phyloP scores from a whole-genome alignment of 164 flowering plant genomes.

The Akebia trifoliata region DNA sequence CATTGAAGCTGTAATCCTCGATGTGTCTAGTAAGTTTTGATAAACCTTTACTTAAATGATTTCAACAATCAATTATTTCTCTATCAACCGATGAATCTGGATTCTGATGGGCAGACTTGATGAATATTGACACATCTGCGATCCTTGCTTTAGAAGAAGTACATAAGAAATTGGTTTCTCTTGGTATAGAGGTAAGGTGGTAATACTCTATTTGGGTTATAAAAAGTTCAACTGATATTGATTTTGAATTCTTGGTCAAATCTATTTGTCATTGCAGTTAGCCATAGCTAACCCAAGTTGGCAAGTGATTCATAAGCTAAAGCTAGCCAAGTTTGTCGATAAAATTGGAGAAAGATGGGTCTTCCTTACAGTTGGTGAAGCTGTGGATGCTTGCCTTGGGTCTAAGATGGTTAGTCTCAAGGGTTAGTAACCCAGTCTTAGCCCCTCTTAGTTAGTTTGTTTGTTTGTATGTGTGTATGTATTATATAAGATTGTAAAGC shows the following conservation, averaged over 20 bases:
- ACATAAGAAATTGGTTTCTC: conserved; percentile 34
- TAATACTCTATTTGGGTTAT: no score
- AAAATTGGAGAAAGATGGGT: conserved; percentile 44
- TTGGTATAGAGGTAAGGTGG: conserved; percentile 39
- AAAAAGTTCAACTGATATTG: no score
- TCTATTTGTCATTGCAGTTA: conserved; percentile 39
- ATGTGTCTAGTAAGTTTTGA: conserved; percentile 53
- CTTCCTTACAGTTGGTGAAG: conserved; percentile 58
- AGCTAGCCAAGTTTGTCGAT: conserved; percentile 49
- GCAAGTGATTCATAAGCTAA: conserved; percentile 73
- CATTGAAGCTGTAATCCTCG: conserved; percentile 43
- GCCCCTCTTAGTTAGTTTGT: no score
- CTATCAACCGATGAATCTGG: neutral
- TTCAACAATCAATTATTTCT: neutral
- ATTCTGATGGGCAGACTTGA: conserved; percentile 37
- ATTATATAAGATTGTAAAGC: neutral
- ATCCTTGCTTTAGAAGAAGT: conserved; percentile 57
- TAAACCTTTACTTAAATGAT: neutral
- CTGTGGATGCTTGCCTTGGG: conserved; percentile 46
- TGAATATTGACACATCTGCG: conserved; percentile 69
- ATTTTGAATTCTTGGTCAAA: neutral
- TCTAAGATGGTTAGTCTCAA: conserved; percentile 16
- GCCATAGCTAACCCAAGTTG: conserved; percentile 62
- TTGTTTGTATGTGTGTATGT: neutral
- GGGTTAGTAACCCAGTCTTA: no score